Evolutionary conservation across 2,329 filamentous ascomycete species (phyloP), one percentile per base, ranked within the genome.

Genomic region (Fusarium pseudoanthophilum): DNA sequence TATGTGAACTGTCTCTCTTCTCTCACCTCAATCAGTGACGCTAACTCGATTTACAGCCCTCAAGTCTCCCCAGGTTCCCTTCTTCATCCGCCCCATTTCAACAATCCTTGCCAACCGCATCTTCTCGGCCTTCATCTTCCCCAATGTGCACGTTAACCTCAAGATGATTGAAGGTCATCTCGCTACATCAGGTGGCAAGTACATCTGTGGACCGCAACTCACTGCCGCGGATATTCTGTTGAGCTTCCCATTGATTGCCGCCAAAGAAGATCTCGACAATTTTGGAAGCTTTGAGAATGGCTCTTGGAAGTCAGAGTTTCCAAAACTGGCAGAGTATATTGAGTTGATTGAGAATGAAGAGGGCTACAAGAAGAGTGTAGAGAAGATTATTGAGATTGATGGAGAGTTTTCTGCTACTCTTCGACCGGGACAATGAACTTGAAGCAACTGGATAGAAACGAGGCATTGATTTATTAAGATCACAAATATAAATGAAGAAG

Each of bases 171-270:
- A 90, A 73, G 78, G 82, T 37, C 84, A 86, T 69, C 83, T 90
- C 21, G 78, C 81, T 32, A 85, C 84, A 11, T 85, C 86, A 3
- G 83, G 84, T 37, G 81, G 81, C 18, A 73, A 76, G 51, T 90
- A 87, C 76, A 80, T 90, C 32, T 89, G 87, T 73, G 86, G 87
- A 30, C 76, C 81, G 26, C 75, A 80, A 46, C 82, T 89, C 58
- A 87, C 86, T 5, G 84, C 87, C 2, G 88, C 86, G 11, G 87
- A 89, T 69, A 85, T 89, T 64, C 79, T 89, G 60, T 79, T 89
- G 74, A 87, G 86, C 79, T 89, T 87, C 79, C 84, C 84, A 20
- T 79, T 89, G 62, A 83, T 89, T 56, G 83, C 83, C 15, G 82
- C 82, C 40, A 82, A 83, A 72, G 75, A 79, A 20, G 80, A 80